Percentiles rank a stretch among this genome's conserved stretches.
phyloP scores from a whole-genome alignment of 2,329 filamentous ascomycete genomes.

The Proliferodiscus dingleyae region DNA sequence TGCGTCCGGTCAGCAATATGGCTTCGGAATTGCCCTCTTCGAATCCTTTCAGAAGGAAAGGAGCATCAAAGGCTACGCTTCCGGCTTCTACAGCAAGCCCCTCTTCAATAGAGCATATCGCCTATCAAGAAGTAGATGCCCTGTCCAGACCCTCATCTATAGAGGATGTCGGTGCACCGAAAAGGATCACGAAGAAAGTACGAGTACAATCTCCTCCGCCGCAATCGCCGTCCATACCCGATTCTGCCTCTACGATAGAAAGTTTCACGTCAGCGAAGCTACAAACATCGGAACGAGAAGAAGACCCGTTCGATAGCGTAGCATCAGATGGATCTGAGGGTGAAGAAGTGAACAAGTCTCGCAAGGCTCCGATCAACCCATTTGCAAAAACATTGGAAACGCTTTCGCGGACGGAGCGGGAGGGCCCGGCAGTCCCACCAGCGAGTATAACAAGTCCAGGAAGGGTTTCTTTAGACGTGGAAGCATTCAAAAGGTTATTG shows the following conservation, averaged over 20 bases:
- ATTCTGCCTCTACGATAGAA: slow-evolving; percentile 38
- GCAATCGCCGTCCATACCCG: slow-evolving; percentile 44
- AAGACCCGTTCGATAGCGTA: slow-evolving; percentile 31
- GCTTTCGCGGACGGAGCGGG: slow-evolving; percentile 36
- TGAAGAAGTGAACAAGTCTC: slow-evolving; percentile 14
- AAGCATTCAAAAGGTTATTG: slow-evolving; percentile 70
- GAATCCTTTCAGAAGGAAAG: slow-evolving; percentile 33
- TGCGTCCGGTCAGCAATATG: slow-evolving; percentile 21
- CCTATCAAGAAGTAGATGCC: slow-evolving; percentile 15
- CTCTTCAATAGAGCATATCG: slow-evolving; percentile 13
- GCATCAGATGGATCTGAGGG: slow-evolving; percentile 30
- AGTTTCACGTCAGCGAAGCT: slow-evolving; percentile 17
- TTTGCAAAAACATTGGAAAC: slow-evolving; percentile 54
- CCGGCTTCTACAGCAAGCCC: slow-evolving; percentile 14
- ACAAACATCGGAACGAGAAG: slow-evolving; percentile 30
- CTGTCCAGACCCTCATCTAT: slow-evolving; percentile 8
- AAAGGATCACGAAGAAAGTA: slow-evolving; percentile 51
- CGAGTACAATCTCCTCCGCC: slow-evolving; percentile 61
- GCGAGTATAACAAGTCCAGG: slow-evolving; percentile 27
- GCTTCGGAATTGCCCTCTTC: slow-evolving; percentile 28
- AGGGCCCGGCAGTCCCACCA: slow-evolving; percentile 11
- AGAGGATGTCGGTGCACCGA: slow-evolving; percentile 13
- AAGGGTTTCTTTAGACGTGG: slow-evolving; percentile 60
- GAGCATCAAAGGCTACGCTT: slow-evolving; percentile 8
- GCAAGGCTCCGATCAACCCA: slow-evolving; percentile 42